Conservation (phyloP, 768 basidiomycete species). For the Suillus decipiens region DNA sequence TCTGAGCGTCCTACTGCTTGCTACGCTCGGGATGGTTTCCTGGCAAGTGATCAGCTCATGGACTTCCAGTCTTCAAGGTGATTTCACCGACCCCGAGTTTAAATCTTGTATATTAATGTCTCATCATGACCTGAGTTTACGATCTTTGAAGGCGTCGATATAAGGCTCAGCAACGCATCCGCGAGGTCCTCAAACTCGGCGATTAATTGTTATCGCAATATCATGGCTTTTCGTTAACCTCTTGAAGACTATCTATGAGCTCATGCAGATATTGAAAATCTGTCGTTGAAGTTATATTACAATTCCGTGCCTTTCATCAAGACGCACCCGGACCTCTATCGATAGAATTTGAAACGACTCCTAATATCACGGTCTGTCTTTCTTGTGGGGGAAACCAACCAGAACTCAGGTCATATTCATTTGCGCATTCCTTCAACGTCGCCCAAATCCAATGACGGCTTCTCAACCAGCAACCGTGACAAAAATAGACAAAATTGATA, state of each 20-base stretch:
- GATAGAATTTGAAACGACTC: no score
- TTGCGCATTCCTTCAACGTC: not conserved
- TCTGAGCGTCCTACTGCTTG: not conserved
- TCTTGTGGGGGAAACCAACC: not conserved
- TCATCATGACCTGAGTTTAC: not conserved
- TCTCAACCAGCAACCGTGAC: not conserved
- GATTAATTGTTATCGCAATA: not conserved
- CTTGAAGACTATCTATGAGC: not conserved
- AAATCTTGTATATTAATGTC: not conserved
- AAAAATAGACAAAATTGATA: not conserved
- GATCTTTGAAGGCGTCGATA: not conserved
- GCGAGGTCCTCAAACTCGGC: not conserved
- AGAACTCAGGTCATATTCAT: not conserved
- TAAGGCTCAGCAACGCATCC: not conserved
- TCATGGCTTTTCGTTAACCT: not conserved
- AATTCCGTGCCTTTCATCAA: not conserved
- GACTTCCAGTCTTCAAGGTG: not conserved
- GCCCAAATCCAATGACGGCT: not conserved
- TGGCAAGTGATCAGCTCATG: not conserved
- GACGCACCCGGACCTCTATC: not conserved
- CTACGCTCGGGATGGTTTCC: not conserved
- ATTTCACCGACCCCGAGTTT: not conserved
- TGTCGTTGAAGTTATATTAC: not conserved
- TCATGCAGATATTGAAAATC: not conserved
- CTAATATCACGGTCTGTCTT: not conserved